phyloP scores from a whole-genome alignment of 202 grass and related monocot genomes.

The Hordeum pubiflorum region DNA sequence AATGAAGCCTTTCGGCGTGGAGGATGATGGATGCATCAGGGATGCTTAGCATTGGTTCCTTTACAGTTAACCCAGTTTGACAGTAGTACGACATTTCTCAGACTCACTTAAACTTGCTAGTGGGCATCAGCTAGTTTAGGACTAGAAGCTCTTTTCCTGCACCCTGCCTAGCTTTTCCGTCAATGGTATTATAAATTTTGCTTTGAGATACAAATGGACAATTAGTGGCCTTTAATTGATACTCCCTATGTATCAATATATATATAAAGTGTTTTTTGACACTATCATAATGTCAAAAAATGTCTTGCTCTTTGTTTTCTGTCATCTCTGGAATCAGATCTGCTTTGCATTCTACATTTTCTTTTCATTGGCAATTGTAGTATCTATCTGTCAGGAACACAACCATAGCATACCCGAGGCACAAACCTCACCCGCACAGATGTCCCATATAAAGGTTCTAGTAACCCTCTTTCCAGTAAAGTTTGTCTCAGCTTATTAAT shows the following conservation, averaged over 20 bases:
- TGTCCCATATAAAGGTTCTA: background rate
- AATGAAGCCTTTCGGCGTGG: constrained; percentile 15
- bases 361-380: background rate
- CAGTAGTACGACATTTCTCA: background rate
- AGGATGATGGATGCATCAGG: background rate
- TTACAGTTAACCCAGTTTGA: constrained; percentile 4
- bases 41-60: background rate
- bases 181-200: background rate
- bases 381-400: background rate
- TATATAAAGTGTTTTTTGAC: too few species aligned
- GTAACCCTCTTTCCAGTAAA: background rate
- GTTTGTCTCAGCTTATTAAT: background rate
- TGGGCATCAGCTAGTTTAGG: background rate
- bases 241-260: too few species aligned
- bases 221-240: background rate
- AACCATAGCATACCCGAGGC: background rate
- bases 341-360: background rate
- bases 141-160: background rate
- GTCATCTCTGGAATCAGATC: background rate
- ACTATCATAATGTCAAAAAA: too few species aligned
- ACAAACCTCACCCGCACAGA: background rate
- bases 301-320: background rate
- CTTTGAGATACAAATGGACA: background rate
- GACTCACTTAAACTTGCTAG: background rate
- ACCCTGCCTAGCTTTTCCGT: background rate